These are phyloP conservation scores for Citrus cavaleriei DNA, from an alignment of 345 rosid genomes.

Conservation along the genomic window DNA sequence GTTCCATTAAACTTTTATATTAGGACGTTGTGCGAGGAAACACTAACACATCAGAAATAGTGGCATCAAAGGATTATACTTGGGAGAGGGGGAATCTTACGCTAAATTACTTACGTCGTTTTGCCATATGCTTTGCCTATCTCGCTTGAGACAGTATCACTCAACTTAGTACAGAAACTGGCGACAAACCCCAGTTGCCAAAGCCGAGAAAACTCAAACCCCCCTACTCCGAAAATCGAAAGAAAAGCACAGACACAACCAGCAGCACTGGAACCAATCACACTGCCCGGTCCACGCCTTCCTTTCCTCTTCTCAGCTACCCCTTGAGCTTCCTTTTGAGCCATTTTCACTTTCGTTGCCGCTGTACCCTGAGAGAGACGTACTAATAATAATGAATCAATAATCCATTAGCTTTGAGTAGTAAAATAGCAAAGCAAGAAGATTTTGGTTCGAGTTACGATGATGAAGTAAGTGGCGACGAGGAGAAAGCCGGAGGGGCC, in stretches of 20 bases:
- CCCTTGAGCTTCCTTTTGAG: conserved; percentile 93
- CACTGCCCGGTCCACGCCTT: conserved; percentile 94
- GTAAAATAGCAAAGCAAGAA: neutral
- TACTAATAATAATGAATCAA: neutral
- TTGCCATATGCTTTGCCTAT: conserved; percentile 97
- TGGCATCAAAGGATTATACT: neutral
- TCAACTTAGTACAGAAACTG: conserved; percentile 94
- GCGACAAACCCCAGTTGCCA: conserved; percentile 89
- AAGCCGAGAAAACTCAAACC: conserved; percentile 48
- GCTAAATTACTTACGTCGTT: conserved; percentile 64
- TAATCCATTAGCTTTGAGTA: conserved; percentile 10
- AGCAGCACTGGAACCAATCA: conserved; percentile 97
- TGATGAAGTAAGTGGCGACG: conserved; percentile 72
- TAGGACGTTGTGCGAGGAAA: neutral
- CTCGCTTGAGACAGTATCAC: conserved; percentile 92
- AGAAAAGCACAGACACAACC: conserved; percentile 88
- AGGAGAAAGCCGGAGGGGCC: conserved; percentile 81
- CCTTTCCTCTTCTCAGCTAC: conserved; percentile 96
- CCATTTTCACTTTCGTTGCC: conserved; percentile 90
- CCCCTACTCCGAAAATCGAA: conserved; percentile 64
- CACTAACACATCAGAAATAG: neutral
- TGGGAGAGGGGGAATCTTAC: neutral
- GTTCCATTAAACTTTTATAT: conserved; percentile 1
- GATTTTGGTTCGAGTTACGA: conserved; percentile 30
- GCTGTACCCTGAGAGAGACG: conserved; percentile 70